A percentile compares a stretch with the other conserved stretches of the same genome.
phyloP scores from a whole-genome alignment of 2,329 filamentous ascomycete genomes.

The Botryotinia convoluta region DNA sequence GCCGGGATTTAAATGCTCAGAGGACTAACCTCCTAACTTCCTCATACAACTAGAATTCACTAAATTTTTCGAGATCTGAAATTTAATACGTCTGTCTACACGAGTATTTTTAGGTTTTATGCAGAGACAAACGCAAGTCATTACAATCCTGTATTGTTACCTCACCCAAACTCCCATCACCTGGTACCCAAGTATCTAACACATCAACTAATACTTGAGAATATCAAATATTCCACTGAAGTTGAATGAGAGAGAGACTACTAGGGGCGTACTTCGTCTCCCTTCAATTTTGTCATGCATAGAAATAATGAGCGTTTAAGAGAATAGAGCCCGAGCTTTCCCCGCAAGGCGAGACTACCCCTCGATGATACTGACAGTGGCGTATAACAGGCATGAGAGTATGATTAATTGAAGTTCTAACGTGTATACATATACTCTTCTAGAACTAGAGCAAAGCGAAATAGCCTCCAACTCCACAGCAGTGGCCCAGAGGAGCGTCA shows the following conservation, averaged over 20 bases:
- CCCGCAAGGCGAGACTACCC: not conserved
- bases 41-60: not conserved
- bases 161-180: not conserved
- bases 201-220: too few species aligned
- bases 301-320: not conserved
- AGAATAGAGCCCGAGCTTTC: not conserved
- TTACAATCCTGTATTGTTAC: not conserved
- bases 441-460: not conserved
- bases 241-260: not conserved
- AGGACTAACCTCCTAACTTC: not conserved
- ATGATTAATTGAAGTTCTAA: not conserved
- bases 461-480: not conserved
- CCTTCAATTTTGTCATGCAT: not conserved
- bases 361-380: not conserved
- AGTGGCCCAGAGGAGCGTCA: slow-evolving; percentile 1
- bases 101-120: not conserved
- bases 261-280: not conserved
- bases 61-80: not conserved
- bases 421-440: not conserved
- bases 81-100: not conserved
- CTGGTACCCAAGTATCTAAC: not conserved
- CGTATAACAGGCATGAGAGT: not conserved
- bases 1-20: not conserved
- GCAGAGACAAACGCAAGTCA: not conserved
- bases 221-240: not conserved